Conservation (phyloP, 306 rosid species). For the Neltuma alba region DNA sequence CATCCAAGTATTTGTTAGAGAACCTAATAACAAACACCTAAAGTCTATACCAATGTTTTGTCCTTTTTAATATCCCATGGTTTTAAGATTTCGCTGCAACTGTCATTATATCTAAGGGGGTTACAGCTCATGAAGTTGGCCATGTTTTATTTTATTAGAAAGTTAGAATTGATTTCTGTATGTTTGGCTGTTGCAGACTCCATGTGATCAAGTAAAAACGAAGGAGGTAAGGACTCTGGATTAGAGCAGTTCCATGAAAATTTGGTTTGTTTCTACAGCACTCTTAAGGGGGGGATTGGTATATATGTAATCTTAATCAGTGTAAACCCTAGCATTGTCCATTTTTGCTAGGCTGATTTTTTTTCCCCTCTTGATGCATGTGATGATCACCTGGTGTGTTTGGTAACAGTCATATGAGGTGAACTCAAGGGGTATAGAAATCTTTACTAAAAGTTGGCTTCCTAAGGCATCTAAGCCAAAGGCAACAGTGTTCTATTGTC, state of each 20-base stretch:
- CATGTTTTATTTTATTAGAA: conserved; percentile 16
- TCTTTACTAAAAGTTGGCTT: conserved; percentile 90
- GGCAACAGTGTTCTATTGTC: conserved; percentile 82
- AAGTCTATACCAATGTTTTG: not conserved
- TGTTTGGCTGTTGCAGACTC: conserved; percentile 62
- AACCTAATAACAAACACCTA: not conserved
- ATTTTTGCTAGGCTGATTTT: conserved; percentile 6
- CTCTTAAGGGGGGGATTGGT: not conserved
- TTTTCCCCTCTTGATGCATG: not conserved
- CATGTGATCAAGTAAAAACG: conserved; percentile 65
- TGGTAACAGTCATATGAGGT: conserved; percentile 65
- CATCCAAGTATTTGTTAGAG: not conserved
- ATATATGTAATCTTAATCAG: not conserved
- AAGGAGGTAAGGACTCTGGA: conserved; percentile 63
- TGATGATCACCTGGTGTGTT: conserved; percentile 27
- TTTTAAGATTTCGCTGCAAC: not conserved
- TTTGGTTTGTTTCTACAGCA: not conserved
- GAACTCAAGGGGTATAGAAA: conserved; percentile 73
- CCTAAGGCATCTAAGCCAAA: conserved; percentile 62
- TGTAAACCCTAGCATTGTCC: conserved; percentile 9
- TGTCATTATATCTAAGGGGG: conserved; percentile 3
- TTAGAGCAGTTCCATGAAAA: conserved; percentile 18
- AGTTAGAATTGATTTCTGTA: conserved; percentile 11
- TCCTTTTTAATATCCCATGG: conserved; percentile 14
- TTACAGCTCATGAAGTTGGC: conserved; percentile 7